Evolutionary conservation across 2,329 filamentous ascomycete genomes (phyloP).

Genomic region (Diaporthe citriasiana): DNA sequence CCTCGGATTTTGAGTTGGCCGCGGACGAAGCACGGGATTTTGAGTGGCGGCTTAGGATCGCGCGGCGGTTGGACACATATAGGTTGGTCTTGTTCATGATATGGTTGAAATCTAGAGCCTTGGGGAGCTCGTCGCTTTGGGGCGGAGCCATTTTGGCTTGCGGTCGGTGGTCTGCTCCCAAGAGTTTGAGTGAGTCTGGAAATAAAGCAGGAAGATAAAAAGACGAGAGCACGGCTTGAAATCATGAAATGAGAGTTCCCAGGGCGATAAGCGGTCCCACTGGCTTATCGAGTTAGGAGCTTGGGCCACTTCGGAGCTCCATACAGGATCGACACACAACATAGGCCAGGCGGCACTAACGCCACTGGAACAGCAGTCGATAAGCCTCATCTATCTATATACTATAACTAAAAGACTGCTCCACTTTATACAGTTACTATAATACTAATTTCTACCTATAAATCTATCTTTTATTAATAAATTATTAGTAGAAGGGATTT

Average conservation of each 20-base stretch:
- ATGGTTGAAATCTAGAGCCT: constrained; percentile 55
- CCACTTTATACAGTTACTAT: too few relatives aligned
- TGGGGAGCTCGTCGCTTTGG: constrained; percentile 49
- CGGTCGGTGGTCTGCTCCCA: not conserved
- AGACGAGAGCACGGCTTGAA: not conserved
- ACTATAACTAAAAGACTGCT: too few relatives aligned
- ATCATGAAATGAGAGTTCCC: not conserved
- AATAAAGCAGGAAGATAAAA: not conserved
- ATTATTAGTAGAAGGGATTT: too few relatives aligned
- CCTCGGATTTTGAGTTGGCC: constrained; percentile 6
- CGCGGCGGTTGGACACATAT: constrained; percentile 53
- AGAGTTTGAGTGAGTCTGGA: not conserved
- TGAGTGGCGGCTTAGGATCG: constrained; percentile 41
- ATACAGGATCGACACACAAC: not conserved
- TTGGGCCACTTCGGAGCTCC: not conserved
- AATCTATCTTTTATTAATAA: too few relatives aligned
- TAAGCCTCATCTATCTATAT: not conserved
- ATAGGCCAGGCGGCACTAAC: not conserved
- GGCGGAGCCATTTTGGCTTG: constrained; percentile 19
- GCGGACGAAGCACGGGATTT: constrained; percentile 41
- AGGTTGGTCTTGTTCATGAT: constrained; percentile 60
- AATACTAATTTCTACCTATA: too few relatives aligned
- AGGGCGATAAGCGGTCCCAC: constrained; percentile 7
- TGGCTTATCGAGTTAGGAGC: constrained; percentile 1
- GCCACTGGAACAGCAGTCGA: not conserved